Conservation (phyloP, 257 asterid genomes). For the Fraxinus quadrangulata region DNA sequence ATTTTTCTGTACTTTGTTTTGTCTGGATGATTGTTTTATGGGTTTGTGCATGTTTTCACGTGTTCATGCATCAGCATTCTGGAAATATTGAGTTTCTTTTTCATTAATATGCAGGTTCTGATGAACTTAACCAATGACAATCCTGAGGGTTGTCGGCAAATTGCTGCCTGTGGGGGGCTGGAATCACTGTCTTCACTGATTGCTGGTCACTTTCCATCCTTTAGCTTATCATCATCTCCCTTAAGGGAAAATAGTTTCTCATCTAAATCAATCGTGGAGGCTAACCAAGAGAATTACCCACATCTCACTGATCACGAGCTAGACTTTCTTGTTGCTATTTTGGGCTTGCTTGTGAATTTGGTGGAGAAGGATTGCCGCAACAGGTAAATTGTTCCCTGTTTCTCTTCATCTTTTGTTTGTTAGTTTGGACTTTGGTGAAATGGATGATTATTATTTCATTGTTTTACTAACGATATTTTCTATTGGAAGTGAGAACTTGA, state of each 20-base stretch:
- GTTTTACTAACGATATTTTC: background rate
- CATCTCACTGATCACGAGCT: slow-evolving; percentile 67
- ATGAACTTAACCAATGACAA: slow-evolving; percentile 81
- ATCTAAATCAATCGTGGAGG: slow-evolving; percentile 40
- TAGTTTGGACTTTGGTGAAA: background rate
- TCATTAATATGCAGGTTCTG: slow-evolving; percentile 55
- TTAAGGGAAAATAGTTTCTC: slow-evolving; percentile 30
- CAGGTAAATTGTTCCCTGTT: slow-evolving; percentile 43
- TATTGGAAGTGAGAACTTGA: background rate
- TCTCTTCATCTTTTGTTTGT: slow-evolving; percentile 1
- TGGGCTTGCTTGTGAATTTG: slow-evolving; percentile 87
- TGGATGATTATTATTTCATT: background rate
- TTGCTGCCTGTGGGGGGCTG: slow-evolving; percentile 66
- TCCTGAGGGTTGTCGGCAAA: slow-evolving; percentile 71
- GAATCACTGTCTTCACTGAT: slow-evolving; percentile 63
- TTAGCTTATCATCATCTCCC: slow-evolving; percentile 37
- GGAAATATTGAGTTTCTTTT: slow-evolving; percentile 9
- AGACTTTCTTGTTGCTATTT: slow-evolving; percentile 76
- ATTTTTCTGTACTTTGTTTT: background rate
- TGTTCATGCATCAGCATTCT: slow-evolving; percentile 2
- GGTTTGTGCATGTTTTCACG: slow-evolving; percentile 4
- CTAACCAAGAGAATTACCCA: slow-evolving; percentile 34
- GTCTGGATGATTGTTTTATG: slow-evolving; percentile 1
- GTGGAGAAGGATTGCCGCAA: slow-evolving; percentile 72
- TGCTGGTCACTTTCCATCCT: slow-evolving; percentile 62